Conservation (phyloP, 768 basidiomycete genomes). For the Pisolithus tinctorius region DNA sequence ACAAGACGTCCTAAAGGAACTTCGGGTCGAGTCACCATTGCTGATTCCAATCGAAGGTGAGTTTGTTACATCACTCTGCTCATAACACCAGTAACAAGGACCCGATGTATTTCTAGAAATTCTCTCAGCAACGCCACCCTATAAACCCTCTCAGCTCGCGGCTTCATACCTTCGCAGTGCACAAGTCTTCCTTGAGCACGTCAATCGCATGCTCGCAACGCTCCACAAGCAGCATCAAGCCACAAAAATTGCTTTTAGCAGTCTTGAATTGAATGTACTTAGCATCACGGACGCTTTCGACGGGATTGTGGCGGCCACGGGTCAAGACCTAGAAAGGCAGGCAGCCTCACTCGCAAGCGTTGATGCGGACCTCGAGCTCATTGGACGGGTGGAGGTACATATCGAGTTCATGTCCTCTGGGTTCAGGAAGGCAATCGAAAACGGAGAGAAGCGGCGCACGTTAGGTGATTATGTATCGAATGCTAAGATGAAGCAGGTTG, state of each 20-base stretch:
- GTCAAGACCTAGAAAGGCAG: conserved; percentile 63
- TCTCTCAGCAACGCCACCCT: conserved; percentile 64
- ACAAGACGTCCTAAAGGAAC: conserved; percentile 56
- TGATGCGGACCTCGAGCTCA: conserved; percentile 66
- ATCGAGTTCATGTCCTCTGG: conserved; percentile 66
- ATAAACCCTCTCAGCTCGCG: conserved; percentile 59
- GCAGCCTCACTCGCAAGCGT: conserved; percentile 53
- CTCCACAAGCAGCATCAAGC: conserved; percentile 65
- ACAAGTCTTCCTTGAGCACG: conserved; percentile 56
- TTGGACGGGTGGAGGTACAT: conserved; percentile 61
- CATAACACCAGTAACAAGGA: neutral
- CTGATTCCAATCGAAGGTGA: conserved; percentile 71
- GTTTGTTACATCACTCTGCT: conserved; percentile 6
- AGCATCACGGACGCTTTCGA: conserved; percentile 68
- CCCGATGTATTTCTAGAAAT: conserved; percentile 34
- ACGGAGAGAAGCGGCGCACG: conserved; percentile 60
- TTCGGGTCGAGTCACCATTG: conserved; percentile 53
- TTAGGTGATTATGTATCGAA: conserved; percentile 77
- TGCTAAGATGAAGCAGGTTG: conserved; percentile 75
- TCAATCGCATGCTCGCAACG: conserved; percentile 44
- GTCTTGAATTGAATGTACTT: conserved; percentile 67
- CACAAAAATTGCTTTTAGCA: conserved; percentile 63
- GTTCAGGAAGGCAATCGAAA: conserved; percentile 63
- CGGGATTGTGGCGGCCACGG: conserved; percentile 45
- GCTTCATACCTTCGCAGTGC: conserved; percentile 60